Base-by-base conservation (phyloP, 2,329 filamentous ascomycete species). In the Stagonosporopsis tanaceti region DNA sequence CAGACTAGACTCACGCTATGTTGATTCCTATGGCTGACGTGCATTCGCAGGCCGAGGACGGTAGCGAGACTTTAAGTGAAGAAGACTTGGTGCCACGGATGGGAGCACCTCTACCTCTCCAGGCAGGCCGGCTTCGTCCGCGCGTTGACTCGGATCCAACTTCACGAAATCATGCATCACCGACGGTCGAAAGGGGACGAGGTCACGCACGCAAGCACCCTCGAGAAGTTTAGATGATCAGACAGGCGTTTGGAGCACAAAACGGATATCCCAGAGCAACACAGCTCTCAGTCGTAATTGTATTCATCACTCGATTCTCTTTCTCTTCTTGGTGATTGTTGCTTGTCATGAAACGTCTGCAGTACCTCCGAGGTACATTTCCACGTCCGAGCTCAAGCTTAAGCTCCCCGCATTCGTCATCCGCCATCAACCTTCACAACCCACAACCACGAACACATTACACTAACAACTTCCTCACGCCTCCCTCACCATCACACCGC, bases 1-100 rank as follows among this genome's bases (percentile, higher is more conserved):
- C 75, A 35, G 74, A 77, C 44, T 77, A 65, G 66, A 54, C 41
- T 28, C 39, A 8, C n/a, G 30, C 15, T 14, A 14, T 34, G 45
- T 41, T 15, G 17, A 20, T 14, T 40, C 44, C 39, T 25, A 27
- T 57, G 44, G 25, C 54, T 57, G 50, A 57, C 48, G 46, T 38
- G 35, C 30, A 6, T 27, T 27, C 9, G 35, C n/a, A 53, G 45
- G 42, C 15, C 22, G 37, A 17, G 6, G 22, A 39, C 8, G 24
- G 38, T 38, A 53, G 20, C 39, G 34, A 47, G 17, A 34, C n/a
- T 24, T 45, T 20, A 40, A 32, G 8, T 15, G 28, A 32, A 17
- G 35, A 28, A 15, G 40, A 28, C 38, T 24, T 8, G 17, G 47
- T 38, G 7, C 32, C 42, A 25, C 34, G 41, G 11, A 40, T 38